Percentiles rank a stretch among this genome's conserved stretches.
phyloP scores from a whole-genome alignment of 2,329 filamentous ascomycete genomes.

The Cercospora zeina region DNA sequence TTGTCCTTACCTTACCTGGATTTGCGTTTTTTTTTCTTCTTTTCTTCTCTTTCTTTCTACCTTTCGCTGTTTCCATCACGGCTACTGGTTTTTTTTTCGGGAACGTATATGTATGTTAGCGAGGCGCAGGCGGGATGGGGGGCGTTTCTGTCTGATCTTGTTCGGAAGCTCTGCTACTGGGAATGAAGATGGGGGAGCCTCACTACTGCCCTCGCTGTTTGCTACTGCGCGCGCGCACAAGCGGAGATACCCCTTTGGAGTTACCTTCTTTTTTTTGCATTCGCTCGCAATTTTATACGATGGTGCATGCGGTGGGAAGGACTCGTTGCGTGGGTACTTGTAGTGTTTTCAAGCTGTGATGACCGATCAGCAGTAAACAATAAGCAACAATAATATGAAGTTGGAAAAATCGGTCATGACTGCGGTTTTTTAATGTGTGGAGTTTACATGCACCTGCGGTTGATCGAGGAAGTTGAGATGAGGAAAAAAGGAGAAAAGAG shows the following conservation, averaged over 20 bases:
- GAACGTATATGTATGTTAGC: conserved; percentile 23
- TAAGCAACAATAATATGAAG: too few relatives aligned
- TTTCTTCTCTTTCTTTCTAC: conserved; percentile 5
- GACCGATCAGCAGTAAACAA: not conserved
- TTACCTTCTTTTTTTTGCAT: conserved; percentile 11
- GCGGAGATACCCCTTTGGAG: conserved; percentile 24
- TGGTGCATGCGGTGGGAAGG: not conserved
- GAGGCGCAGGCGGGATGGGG: conserved; percentile 25
- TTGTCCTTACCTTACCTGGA: conserved; percentile 11
- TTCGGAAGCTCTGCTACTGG: conserved; percentile 15
- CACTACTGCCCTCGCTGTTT: conserved; percentile 16
- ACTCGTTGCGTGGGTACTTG: not conserved
- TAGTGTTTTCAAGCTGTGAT: not conserved
- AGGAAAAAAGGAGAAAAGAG: too few relatives aligned
- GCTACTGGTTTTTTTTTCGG: not conserved
- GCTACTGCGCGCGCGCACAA: conserved; percentile 12
- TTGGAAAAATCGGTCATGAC: too few relatives aligned
- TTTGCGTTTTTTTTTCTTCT: not conserved
- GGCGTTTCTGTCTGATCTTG: conserved; percentile 19
- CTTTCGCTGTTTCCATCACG: not conserved
- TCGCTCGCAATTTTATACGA: conserved; percentile 3
- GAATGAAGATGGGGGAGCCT: conserved; percentile 19
- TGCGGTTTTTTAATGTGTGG: too few relatives aligned
- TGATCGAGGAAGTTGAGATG: too few relatives aligned
- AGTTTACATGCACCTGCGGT: too few relatives aligned